Base-by-base conservation (phyloP, 768 basidiomycete genomes). In the Trametes cingulata region DNA sequence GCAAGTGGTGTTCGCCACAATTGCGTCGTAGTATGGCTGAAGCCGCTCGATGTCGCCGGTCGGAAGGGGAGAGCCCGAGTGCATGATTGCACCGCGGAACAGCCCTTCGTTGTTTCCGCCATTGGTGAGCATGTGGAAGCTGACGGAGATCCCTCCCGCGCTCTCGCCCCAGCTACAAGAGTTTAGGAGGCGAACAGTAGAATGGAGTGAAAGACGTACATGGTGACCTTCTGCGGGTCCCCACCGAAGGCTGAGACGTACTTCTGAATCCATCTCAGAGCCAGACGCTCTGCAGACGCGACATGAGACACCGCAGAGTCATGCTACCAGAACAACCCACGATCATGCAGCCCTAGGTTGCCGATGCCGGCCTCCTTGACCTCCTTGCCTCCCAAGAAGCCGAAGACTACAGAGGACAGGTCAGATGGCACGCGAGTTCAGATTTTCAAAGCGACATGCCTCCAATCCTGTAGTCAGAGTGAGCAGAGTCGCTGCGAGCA, bases 321-420 rank as follows among this genome's bases (percentile, higher is more conserved):
- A 33, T 10, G 29, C 29, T 4, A 10, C 29, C 29, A 13, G 19
- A 24, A 8, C 8, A 15, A 9, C 45, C 35, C 24, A 58, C 15
- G 36, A 68, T 85, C 83, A 45, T 71, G 74, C 4, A 85, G 68
- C 14, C 84, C 83, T 15, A 82, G 68, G 65, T 84, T 83, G 9
- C 73, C 74, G 17, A 72, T 52, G 1, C 74, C 73, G 9, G 74
- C 76, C 2, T 65, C 71, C 45, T 74, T 72, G 1, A 78, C 72
- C 58, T 78, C 76, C 40, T 73, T 68, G 9, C 77, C 67, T 8
- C 71, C 73, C 17, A 78, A 48, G 64, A 79, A 80, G 0, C 78
- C 78, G 33, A 74, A 73, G 0, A 70, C 77, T 73, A 20, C 12
- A 15, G 4, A 12, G 4, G 5, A 20, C 6, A 24, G 17, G 22